phyloP scores from a whole-genome alignment of 164 flowering plant species.

The grape (Vitis vinifera) region ASM3070453v1 NC_081820.1:21646001-21646500 shows the following conservation, averaged over 20 bases:
- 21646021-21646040: conserved; percentile 66
- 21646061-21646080: not conserved
- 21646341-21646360: too few species aligned
- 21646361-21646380: too few species aligned
- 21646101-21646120: not conserved
- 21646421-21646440: conserved; percentile 1
- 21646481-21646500: conserved; percentile 93
- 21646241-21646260: not conserved
- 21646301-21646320: too few species aligned
- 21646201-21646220: not conserved
- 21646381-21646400: too few species aligned
- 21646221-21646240: too few species aligned
- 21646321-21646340: too few species aligned
- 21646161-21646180: not conserved
- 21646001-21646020: conserved; percentile 71
- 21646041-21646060: conserved; percentile 14
- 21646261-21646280: not conserved
- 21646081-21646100: too few species aligned
- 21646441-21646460: conserved; percentile 82
- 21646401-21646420: not conserved
- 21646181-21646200: not conserved
- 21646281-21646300: not conserved
- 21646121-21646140: not conserved
- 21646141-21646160: not conserved
- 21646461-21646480: conserved; percentile 88